These are phyloP conservation scores for Suhomyces taliae DNA, from an alignment of 1,139 yeast species.

Conservation along the genomic window DNA sequence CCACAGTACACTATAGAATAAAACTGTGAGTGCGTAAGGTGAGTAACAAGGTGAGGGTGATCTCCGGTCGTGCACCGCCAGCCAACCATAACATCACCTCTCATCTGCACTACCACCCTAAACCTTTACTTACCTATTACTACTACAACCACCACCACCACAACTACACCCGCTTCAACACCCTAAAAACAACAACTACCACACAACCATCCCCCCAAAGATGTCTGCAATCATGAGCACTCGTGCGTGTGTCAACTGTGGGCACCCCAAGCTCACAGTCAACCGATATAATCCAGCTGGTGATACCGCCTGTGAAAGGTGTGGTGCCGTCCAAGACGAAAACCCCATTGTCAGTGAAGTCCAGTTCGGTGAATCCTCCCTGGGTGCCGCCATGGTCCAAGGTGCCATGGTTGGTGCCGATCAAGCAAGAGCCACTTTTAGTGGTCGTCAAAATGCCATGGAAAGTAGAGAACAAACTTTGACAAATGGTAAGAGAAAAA, in stretches of 20 bases:
- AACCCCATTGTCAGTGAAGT: conserved; percentile 95
- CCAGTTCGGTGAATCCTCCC: conserved; percentile 85
- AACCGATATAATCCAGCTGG: conserved; percentile 58
- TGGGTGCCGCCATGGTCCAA: conserved; percentile 94
- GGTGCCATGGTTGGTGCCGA: conserved; percentile 92
- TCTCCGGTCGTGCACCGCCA: too few relatives aligned
- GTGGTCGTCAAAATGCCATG: conserved; percentile 66
- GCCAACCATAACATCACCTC: too few relatives aligned
- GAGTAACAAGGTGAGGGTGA: too few relatives aligned
- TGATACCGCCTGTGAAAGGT: conserved; percentile 72
- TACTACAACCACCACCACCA: neutral
- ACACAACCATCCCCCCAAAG: neutral
- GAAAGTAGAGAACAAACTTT: conserved; percentile 89
- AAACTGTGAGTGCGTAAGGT: too few relatives aligned
- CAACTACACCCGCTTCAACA: neutral
- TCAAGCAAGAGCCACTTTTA: conserved; percentile 72
- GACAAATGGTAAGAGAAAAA: conserved; percentile 74
- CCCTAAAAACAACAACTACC: neutral
- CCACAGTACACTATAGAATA: too few relatives aligned
- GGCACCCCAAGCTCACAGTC: conserved; percentile 31
- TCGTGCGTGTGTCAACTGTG: conserved; percentile 34
- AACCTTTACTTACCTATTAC: too few relatives aligned
- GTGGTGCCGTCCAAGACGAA: conserved; percentile 90
- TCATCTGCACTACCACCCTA: too few relatives aligned
- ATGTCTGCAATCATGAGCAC: conserved; percentile 13